These are phyloP conservation scores for Urochloa ruziziensis DNA, from an alignment of 176 grass and related monocot genomes.

Conservation along the genomic window DNA sequence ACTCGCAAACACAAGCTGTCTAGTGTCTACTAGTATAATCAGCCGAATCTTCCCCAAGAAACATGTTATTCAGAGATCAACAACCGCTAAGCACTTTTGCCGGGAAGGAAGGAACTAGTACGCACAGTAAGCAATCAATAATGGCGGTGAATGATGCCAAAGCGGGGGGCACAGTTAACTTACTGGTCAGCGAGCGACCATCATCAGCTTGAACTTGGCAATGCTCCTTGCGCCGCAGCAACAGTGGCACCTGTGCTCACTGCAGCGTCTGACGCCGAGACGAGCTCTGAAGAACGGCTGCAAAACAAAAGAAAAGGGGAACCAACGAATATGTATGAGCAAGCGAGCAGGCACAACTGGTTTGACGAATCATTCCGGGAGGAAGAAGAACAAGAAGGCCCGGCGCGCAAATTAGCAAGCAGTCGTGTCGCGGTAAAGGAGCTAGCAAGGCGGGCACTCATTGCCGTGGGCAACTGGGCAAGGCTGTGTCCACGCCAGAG, in stretches of 20 bases:
- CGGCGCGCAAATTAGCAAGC: not conserved
- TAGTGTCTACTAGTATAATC: too few relatives aligned
- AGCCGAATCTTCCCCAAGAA: not conserved
- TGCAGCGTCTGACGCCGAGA: conserved; percentile 12
- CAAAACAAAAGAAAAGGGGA: too few relatives aligned
- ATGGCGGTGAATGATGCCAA: conserved; percentile 17
- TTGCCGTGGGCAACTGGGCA: conserved; percentile 1
- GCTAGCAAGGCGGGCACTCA: not conserved
- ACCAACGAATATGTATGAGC: not conserved
- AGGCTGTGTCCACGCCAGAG: conserved; percentile 30
- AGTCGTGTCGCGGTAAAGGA: not conserved
- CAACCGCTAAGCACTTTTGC: not conserved
- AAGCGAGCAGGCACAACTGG: not conserved
- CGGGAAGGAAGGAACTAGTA: not conserved
- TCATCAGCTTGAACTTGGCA: not conserved
- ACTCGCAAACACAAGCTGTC: not conserved
- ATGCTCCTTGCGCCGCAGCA: conserved; percentile 17
- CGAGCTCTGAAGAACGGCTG: conserved; percentile 12
- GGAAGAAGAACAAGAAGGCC: too few relatives aligned
- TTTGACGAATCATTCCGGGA: not conserved
- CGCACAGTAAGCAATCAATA: not conserved
- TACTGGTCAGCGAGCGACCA: conserved; percentile 28
- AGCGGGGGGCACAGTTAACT: not conserved
- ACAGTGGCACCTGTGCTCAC: not conserved
- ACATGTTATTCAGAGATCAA: not conserved